Evolutionary conservation across 768 basidiomycete genomes (phyloP).

Genomic region (Daedalea quercina): DNA sequence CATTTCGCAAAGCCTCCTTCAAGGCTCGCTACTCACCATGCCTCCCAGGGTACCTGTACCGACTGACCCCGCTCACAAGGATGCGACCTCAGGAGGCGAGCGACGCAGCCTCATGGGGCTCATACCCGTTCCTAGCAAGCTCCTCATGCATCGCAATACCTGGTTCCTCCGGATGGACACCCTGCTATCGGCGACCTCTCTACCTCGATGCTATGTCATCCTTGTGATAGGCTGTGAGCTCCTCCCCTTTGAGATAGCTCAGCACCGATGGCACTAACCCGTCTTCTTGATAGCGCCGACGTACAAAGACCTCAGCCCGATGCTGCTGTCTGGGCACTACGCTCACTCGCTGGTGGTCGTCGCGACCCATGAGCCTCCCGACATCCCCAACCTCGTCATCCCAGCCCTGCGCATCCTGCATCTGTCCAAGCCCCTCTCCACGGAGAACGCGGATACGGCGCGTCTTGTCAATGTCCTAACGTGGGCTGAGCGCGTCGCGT

Average conservation of each 20-base stretch:
- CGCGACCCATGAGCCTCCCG: slow-evolving; percentile 27
- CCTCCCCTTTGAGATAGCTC: background rate
- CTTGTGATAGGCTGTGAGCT: slow-evolving; percentile 32
- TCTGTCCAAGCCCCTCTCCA: slow-evolving; percentile 25
- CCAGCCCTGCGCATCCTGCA: slow-evolving; percentile 30
- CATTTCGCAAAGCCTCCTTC: too few species aligned
- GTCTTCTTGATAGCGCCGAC: slow-evolving; percentile 22
- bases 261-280: slow-evolving; percentile 1
- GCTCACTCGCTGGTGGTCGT: slow-evolving; percentile 32
- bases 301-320: slow-evolving; percentile 24
- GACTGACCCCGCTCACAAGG: background rate
- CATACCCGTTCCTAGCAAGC: background rate
- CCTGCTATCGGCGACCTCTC: slow-evolving; percentile 14
- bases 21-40: background rate
- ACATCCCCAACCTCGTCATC: slow-evolving; percentile 20
- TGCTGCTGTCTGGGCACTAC: slow-evolving; percentile 28
- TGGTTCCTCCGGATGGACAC: slow-evolving; percentile 15
- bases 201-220: slow-evolving; percentile 26
- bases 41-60: background rate
- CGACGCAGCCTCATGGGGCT: background rate
- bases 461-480: slow-evolving; percentile 30
- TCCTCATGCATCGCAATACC: background rate
- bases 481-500: slow-evolving; percentile 33
- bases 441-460: slow-evolving; percentile 26
- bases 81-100: background rate